Percentiles rank a stretch among this genome's conserved stretches.
Evolutionary conservation across 352 stramenopile genomes (phyloP).

Genomic region (Hyaloperonospora brassicae): DNA sequence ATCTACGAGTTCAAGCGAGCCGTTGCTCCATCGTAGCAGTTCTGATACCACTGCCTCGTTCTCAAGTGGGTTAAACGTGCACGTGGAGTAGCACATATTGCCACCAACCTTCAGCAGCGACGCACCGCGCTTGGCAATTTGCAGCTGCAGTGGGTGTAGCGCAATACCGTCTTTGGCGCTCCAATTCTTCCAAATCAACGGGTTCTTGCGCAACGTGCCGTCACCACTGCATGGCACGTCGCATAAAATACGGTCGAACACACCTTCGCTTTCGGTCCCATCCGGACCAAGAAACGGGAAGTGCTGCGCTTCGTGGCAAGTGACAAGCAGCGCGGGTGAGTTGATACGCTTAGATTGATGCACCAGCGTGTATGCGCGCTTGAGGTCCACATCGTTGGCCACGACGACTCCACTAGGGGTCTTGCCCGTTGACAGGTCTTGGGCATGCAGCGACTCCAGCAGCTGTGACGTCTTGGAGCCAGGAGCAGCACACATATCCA

Average conservation of each 20-base stretch:
- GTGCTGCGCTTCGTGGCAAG: conserved; percentile 92
- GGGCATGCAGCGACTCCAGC: conserved; percentile 88
- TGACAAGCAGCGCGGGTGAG: conserved; percentile 92
- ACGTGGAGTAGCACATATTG: conserved; percentile 95
- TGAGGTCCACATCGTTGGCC: conserved; percentile 95
- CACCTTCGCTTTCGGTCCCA: conserved; percentile 44
- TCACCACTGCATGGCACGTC: conserved; percentile 98
- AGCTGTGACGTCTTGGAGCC: conserved; percentile 99
- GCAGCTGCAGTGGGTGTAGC: conserved; percentile 93
- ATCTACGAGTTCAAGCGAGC: conserved; percentile 89
- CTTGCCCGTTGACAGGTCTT: conserved; percentile 69
- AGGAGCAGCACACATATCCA: conserved; percentile 98
- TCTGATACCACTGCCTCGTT: conserved; percentile 98
- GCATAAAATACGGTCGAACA: conserved; percentile 98
- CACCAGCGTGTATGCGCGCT: conserved; percentile 98
- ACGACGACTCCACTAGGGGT: conserved; percentile 88
- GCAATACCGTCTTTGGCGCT: conserved; percentile 83
- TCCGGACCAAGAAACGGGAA: conserved; percentile 88
- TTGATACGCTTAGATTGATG: conserved; percentile 96
- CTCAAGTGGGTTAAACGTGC: conserved; percentile 98
- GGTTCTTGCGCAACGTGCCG: conserved; percentile 98
- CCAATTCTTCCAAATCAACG: conserved; percentile 93
- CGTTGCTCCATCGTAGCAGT: conserved; percentile 88
- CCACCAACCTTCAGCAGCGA: conserved; percentile 89
- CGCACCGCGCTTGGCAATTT: conserved; percentile 91